phyloP scores from a whole-genome alignment of 1,139 yeast genomes.

The Pneumocystis murina region DNA sequence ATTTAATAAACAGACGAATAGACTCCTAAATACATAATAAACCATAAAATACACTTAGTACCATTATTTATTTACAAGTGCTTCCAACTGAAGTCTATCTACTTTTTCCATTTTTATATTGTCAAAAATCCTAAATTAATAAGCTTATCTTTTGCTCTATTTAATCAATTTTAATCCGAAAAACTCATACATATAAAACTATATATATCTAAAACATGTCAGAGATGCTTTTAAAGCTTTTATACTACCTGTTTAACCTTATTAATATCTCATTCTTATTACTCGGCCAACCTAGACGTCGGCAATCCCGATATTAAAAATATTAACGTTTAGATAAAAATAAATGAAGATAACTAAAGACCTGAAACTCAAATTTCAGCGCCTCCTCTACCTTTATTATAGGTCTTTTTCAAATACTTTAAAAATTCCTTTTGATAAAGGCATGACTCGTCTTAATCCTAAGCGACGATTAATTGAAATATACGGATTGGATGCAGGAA shows the following conservation, averaged over 20 bases:
- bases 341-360: not conserved
- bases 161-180: not conserved
- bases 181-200: not conserved
- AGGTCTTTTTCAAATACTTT: not conserved
- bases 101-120: not conserved
- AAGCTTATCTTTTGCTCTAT: not conserved
- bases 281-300: no score
- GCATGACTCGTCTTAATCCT: not conserved
- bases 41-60: not conserved
- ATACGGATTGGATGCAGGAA: not conserved
- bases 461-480: not conserved
- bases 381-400: not conserved
- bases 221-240: no score
- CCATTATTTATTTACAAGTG: not conserved
- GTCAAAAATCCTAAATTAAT: not conserved
- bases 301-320: no score
- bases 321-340: no score
- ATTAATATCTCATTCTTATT: no score
- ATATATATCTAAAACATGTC: no score
- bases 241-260: no score
- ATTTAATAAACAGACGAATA: conserved; percentile 66
- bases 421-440: not conserved
- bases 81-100: not conserved
- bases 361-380: not conserved
- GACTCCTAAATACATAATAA: conserved; percentile 29